phyloP scores from a whole-genome alignment of 2,329 filamentous ascomycete species.

The Atkinsonella hypoxylon region DNA sequence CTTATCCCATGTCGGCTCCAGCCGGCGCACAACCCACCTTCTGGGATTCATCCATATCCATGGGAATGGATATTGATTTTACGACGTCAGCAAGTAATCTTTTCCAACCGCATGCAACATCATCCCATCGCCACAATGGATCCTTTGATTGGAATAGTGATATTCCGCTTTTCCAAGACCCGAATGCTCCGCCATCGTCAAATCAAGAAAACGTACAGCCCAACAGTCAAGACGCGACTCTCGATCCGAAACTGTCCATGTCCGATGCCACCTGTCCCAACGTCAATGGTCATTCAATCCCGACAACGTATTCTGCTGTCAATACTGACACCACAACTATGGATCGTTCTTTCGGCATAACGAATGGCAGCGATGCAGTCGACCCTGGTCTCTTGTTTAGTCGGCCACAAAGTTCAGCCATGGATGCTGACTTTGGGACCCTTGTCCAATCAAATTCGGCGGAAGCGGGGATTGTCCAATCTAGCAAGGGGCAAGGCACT shows the following conservation, averaged over 20 bases:
- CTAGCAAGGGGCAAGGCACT: slow-evolving; percentile 16
- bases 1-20: slow-evolving; percentile 48
- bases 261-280: slow-evolving; percentile 14
- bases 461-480: slow-evolving; percentile 15
- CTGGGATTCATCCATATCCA: slow-evolving; percentile 41
- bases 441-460: slow-evolving; percentile 18
- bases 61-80: slow-evolving; percentile 52
- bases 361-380: slow-evolving; percentile 36
- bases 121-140: slow-evolving; percentile 32
- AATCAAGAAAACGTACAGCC: slow-evolving; percentile 26
- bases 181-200: slow-evolving; percentile 20
- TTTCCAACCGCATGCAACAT: slow-evolving; percentile 24
- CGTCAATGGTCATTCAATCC: slow-evolving; percentile 20
- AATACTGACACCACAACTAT: slow-evolving; percentile 4
- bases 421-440: slow-evolving; percentile 27
- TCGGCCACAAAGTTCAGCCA: slow-evolving; percentile 34
- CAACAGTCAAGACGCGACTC: slow-evolving; percentile 29
- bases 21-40: slow-evolving; percentile 38
- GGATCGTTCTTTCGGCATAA: slow-evolving; percentile 40
- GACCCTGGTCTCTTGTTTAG: slow-evolving; percentile 49
- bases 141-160: slow-evolving; percentile 46
- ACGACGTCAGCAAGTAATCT: slow-evolving; percentile 29
- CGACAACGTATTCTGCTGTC: slow-evolving; percentile 28
- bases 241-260: slow-evolving; percentile 39
- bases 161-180: slow-evolving; percentile 42